Base-by-base conservation (phyloP, 108 stramenopile genomes). In the Nannochloropsis salina region DNA sequence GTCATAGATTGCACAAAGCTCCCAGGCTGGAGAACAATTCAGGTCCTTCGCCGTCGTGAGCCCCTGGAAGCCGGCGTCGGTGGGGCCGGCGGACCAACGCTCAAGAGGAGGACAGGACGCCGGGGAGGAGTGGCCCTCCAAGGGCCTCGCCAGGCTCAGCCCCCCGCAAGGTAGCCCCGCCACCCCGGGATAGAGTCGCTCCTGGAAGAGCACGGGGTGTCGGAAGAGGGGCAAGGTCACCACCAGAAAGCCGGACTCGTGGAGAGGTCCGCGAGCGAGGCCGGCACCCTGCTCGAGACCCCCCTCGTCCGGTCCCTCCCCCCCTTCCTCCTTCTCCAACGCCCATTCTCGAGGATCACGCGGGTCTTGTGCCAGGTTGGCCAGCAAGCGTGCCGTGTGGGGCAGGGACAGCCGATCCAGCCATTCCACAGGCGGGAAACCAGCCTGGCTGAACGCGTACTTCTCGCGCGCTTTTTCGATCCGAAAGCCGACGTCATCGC, bases 381-480 rank as follows among this genome's bases (percentile, higher is more conserved):
- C 44, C 44, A 44, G 82, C 82, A 82, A 20, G 20, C 21, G 82
- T 20, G 82, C 82, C 15, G 61, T 74, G 61, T 74, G 61, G n/a
- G 61, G 61, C 8, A 74, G n/a, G 6, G 80, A n/a, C 5, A 21
- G 9, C 5, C n/a, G 21, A 47, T 83, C 87, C 40, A 83, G 44
- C 87, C 82, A 82, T 9, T 83, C 15, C 22, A 83, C 21, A 15
- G 51, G 6, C 5, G 42, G 3, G 61, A 42, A 42, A 10, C 80
- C 41, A 10, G 51, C 11, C 18, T 85, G 41, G n/a, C 80, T 42
- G 42, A 80, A 40, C 9, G 42, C 84, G 83, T 86, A 86, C 44
- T 40, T 11, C 43, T 86, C 86, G 43, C 41, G 42, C 22, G 42
- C 81, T 80, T 86, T 86, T 22, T 86, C 86, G 83, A 44, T 84